Percentiles rank a stretch among this genome's conserved stretches.
These are phyloP conservation scores for Chalara sp. DNA, from an alignment of 2,329 filamentous ascomycete genomes.

Conservation along the genomic window DNA sequence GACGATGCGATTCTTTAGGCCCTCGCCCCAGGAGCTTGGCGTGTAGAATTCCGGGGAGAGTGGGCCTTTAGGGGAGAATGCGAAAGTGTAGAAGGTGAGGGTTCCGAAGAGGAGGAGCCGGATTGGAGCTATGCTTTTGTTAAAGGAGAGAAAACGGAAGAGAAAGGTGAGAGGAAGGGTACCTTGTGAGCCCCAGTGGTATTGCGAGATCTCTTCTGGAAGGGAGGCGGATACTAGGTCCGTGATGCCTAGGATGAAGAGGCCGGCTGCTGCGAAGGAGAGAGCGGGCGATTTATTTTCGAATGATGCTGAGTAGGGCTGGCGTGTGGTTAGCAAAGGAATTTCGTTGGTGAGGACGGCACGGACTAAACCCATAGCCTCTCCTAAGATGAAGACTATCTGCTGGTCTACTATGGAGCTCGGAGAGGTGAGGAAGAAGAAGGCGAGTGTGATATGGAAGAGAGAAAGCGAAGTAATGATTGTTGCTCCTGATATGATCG, in stretches of 20 bases:
- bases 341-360: not conserved
- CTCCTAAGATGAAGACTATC: constrained; percentile 73
- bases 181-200: constrained; percentile 61
- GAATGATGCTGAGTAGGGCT: constrained; percentile 64
- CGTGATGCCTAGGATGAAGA: constrained; percentile 52
- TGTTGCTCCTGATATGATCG: constrained; percentile 69
- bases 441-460: constrained; percentile 78
- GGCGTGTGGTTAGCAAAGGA: constrained; percentile 4
- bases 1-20: constrained; percentile 75
- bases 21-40: constrained; percentile 48
- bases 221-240: constrained; percentile 62
- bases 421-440: constrained; percentile 75
- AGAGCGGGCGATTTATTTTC: constrained; percentile 62
- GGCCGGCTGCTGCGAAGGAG: constrained; percentile 64
- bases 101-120: constrained; percentile 56
- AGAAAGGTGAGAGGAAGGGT: constrained; percentile 33
- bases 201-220: constrained; percentile 57
- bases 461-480: constrained; percentile 77
- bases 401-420: constrained; percentile 68
- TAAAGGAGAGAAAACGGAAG: constrained; percentile 40
- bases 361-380: constrained; percentile 74
- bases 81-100: constrained; percentile 57
- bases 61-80: constrained; percentile 47
- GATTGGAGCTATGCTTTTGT: constrained; percentile 42
- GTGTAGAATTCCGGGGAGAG: constrained; percentile 33